Evolutionary conservation across 2,329 filamentous ascomycete genomes (phyloP), one percentile per base, ranked within the genome.

Genomic region (Xylaria sp.): DNA sequence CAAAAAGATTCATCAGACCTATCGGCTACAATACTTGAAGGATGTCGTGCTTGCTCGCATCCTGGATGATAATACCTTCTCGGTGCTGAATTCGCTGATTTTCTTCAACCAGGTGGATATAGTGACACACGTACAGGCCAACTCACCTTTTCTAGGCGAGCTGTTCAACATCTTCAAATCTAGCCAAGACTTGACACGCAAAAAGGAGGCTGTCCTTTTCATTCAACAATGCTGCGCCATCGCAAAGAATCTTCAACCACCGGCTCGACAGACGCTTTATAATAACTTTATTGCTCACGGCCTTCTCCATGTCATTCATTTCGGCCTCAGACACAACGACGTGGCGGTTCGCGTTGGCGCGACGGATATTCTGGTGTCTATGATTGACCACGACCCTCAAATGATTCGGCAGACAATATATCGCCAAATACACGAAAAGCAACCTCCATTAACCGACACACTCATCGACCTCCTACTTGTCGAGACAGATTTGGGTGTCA

Each of bases 31-130:
- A 76, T 99, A 99, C 77, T 86, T 99, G 61, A 99, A 98, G 79
- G 96, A 99, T 75, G 96, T 99, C n/a, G 95, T 98, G 0, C 86
- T 99, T 49, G 96, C 96, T 33, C 89, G 96, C 69, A 98, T 99
- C 70, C 86, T 99, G 68, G 96, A 99, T 80, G 96, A 99, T 78
- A 95, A 95, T 56, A 99, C 96, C 22, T 99, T 98, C 79, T 97
- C 93, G 27, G 94, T 98, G 29, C 89, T 99, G 71, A 99, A 98
- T 81, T 97, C 94, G 57, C 87, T 98, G 73, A 99, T 99, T 72
- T 99, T 97, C 83, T 99, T 97, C 85, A 96, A 98, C 81, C 96
- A 99, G 81, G 94, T 98, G 73, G 96, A 98, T 76, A 97, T 99
- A 76, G 91, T 99, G 56, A 92, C 95, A 76, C 93, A 98, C 79